These are phyloP conservation scores for Teratosphaeria viscida DNA, from an alignment of 2,329 filamentous ascomycete species.

Conservation along the genomic window DNA sequence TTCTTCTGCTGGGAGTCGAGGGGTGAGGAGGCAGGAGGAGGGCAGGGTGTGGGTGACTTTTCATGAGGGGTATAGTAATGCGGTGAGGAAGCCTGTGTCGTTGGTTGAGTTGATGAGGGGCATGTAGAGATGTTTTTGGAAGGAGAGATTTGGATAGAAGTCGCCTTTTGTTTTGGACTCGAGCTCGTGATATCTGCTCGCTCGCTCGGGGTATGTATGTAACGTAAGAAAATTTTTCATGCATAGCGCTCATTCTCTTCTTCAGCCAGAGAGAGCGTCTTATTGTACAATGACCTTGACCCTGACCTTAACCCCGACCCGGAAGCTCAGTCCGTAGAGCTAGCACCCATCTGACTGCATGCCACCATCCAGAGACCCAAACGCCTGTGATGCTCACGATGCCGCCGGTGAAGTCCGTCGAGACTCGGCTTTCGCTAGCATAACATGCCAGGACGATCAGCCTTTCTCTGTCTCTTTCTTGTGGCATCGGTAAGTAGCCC, in stretches of 20 bases:
- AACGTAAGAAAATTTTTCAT: not conserved
- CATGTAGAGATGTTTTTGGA: slow-evolving; percentile 5
- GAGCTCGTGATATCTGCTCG: not conserved
- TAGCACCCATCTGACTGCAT: not conserved
- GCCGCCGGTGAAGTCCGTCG: not conserved
- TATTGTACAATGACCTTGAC: not conserved
- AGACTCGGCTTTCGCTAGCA: not conserved
- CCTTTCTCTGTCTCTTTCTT: not conserved
- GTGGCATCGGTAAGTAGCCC: not conserved
- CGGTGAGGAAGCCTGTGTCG: slow-evolving; percentile 77
- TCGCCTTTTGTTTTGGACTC: not conserved
- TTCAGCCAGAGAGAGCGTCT: not conserved
- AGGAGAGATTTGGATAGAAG: not conserved
- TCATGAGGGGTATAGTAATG: slow-evolving; percentile 86
- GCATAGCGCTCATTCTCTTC: not conserved
- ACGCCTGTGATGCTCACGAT: not conserved
- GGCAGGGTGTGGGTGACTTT: slow-evolving; percentile 75
- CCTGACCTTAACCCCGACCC: not conserved
- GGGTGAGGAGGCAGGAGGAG: slow-evolving; percentile 31
- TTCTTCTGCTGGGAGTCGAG: slow-evolving; percentile 27
- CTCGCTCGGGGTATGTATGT: not conserved
- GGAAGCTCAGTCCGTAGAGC: not conserved
- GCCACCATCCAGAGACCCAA: not conserved
- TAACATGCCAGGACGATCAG: not conserved
- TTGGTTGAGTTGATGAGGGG: slow-evolving; percentile 65